Evolutionary conservation across 345 rosid genomes (phyloP), one percentile per base, ranked within the genome.

Genomic region (Lepidium aucheri): DNA sequence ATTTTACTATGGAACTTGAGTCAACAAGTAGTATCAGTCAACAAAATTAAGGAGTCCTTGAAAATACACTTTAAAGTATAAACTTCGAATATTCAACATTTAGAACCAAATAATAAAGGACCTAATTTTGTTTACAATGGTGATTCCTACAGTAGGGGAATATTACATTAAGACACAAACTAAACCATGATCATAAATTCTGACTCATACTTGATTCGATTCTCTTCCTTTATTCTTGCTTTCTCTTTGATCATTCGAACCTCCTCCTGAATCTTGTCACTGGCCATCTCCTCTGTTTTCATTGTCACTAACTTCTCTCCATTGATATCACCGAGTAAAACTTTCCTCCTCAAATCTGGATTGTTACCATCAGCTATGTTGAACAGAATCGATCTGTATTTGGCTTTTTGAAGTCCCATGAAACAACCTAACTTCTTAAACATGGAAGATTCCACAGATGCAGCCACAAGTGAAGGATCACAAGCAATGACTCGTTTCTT

Each of bases 331-430:
- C 74, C 67, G 0, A 40, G 3, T 1, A 69, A 6, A 38, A 69
- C 60, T 60, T 51, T 69, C 67, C 60, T 60, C 18, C 74, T 69
- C 18, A 69, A 9, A 43, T 69, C 67, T 0, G 67, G 73, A 20
- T 68, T 68, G 58, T 11, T 50, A 12, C 44, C 39, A 41, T 68
- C 73, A 38, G 1, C 22, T 2, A 20, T 51, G 51, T 68, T 58
- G 59, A 68, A 68, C 32, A 58, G 32, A 39, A 68, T 58, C 16
- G 73, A 58, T 17, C 66, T 4, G 9, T 68, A 68, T 42, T 68
- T 49, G 0, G 9, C 41, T 40, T 68, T 68, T 2, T 32, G 59
- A 39, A 34, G 2, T 8, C 73, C 67, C 9, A 6, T 3, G 30
- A 60, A 50, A 51, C 18, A 69, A 14, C 73, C 60, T 18, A 69